These are phyloP conservation scores for Fraxinus greggii DNA, from an alignment of 305 asterid genomes.

Conservation along the genomic window DNA sequence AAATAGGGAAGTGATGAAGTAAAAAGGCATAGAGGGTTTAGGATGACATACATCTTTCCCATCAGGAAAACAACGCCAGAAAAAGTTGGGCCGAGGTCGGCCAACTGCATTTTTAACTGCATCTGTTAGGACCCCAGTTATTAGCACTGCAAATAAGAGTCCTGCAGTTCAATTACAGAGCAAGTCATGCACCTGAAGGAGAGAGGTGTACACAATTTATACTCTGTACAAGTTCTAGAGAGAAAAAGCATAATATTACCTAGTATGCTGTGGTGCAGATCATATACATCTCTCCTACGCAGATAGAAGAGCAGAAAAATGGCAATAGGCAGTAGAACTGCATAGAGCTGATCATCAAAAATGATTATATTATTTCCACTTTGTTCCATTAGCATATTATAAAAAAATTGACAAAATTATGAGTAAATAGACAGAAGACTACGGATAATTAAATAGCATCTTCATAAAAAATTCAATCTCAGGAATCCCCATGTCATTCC, in stretches of 20 bases:
- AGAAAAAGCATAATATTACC: constrained; percentile 41
- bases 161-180: constrained; percentile 42
- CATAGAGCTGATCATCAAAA: constrained; percentile 52
- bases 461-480: neutral
- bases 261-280: constrained; percentile 73
- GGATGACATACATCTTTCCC: constrained; percentile 54
- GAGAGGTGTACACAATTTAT: neutral
- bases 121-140: constrained; percentile 79
- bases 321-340: constrained; percentile 69
- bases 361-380: constrained; percentile 6
- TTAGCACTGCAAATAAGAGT: constrained; percentile 65
- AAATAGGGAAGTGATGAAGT: neutral
- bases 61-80: constrained; percentile 94
- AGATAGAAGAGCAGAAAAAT: constrained; percentile 62
- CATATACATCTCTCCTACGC: constrained; percentile 73
- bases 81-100: constrained; percentile 80
- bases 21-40: neutral
- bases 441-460: neutral
- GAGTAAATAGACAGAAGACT: neutral
- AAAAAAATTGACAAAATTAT: neutral
- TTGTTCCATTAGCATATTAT: neutral
- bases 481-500: neutral
- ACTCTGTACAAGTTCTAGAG: neutral
- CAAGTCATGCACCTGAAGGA: neutral
- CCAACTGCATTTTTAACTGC: constrained; percentile 80